These are phyloP conservation scores for Simmondsia chinensis DNA, from an alignment of 148 eudicot genomes.

Conservation along the genomic window DNA sequence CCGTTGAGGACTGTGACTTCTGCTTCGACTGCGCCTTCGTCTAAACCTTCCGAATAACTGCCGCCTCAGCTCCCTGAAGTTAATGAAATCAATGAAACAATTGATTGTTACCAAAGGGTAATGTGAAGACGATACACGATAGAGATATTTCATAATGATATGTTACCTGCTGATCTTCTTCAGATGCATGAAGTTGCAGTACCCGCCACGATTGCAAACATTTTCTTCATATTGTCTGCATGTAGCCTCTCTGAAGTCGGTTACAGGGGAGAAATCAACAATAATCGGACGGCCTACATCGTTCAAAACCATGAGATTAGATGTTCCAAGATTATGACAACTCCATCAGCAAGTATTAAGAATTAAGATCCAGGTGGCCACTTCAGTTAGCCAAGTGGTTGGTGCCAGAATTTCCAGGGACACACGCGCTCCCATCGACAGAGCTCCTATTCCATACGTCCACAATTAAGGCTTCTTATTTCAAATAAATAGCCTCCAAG, in stretches of 20 bases:
- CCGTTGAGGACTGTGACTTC: constrained; percentile 73
- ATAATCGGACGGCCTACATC: constrained; percentile 73
- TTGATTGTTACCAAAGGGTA: neutral
- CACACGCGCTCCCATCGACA: too few relatives aligned
- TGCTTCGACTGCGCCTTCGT: constrained; percentile 65
- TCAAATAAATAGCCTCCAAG: too few relatives aligned
- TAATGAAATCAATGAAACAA: neutral
- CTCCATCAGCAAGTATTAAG: too few relatives aligned
- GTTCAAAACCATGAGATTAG: neutral
- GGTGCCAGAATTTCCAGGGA: too few relatives aligned
- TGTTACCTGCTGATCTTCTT: constrained; percentile 84
- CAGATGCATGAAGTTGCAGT: constrained; percentile 93
- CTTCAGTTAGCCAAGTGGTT: too few relatives aligned
- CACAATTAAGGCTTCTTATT: too few relatives aligned
- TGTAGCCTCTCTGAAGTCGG: constrained; percentile 95
- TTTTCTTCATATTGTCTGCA: constrained; percentile 94
- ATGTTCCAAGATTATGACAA: too few relatives aligned
- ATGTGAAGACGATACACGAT: neutral
- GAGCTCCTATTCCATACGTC: too few relatives aligned
- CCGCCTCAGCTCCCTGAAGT: constrained; percentile 68
- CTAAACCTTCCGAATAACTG: constrained; percentile 74
- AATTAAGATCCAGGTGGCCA: too few relatives aligned
- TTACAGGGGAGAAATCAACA: constrained; percentile 94
- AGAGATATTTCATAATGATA: neutral
- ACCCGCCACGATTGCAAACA: constrained; percentile 89